A percentile compares a stretch with the other conserved stretches of the same genome.
These are phyloP conservation scores for Pyrenophora graminea DNA, from an alignment of 2,329 filamentous ascomycete genomes.

Conservation along the genomic window DNA sequence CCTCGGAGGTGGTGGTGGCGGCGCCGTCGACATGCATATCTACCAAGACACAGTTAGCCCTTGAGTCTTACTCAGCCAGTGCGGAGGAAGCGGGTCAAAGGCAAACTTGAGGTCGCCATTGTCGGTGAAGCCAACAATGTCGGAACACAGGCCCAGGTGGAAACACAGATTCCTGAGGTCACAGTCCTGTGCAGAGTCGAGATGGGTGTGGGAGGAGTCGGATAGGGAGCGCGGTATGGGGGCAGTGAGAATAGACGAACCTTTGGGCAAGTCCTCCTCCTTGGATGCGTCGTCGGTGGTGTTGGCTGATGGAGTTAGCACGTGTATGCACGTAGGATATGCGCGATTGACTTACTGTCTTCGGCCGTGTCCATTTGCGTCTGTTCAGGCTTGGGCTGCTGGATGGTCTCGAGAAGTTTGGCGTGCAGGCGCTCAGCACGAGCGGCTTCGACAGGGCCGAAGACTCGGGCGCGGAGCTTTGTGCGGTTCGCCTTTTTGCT, in stretches of 20 bases:
- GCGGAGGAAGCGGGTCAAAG: slow-evolving; percentile 44
- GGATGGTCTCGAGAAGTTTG: slow-evolving; percentile 79
- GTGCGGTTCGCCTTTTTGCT: slow-evolving; percentile 81
- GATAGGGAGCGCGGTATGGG: slow-evolving; percentile 34
- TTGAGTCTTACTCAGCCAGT: slow-evolving; percentile 37
- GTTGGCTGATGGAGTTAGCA: slow-evolving; percentile 12
- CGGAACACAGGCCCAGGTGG: slow-evolving; percentile 45
- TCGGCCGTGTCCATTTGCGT: slow-evolving; percentile 55
- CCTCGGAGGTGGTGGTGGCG: slow-evolving; percentile 10
- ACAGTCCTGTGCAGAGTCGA: slow-evolving; percentile 16
- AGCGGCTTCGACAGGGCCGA: slow-evolving; percentile 79
- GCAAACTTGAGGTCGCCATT: slow-evolving; percentile 42
- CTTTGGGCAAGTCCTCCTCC: slow-evolving; percentile 37
- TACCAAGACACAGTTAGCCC: slow-evolving; percentile 40
- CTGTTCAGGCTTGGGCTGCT: slow-evolving; percentile 69
- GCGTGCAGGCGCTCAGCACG: slow-evolving; percentile 82
- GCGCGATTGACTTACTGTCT: slow-evolving; percentile 35
- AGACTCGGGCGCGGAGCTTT: slow-evolving; percentile 78
- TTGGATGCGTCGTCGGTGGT: slow-evolving; percentile 24
- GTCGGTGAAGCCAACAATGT: slow-evolving; percentile 46
- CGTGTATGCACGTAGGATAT: neutral
- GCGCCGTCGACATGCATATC: slow-evolving; percentile 49
- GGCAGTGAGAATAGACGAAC: slow-evolving; percentile 39
- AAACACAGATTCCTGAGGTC: slow-evolving; percentile 44
- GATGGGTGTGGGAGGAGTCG: slow-evolving; percentile 12